Evolutionary conservation across 140 eudicot species (phyloP).

Genomic region (Flaveria floridana): DNA sequence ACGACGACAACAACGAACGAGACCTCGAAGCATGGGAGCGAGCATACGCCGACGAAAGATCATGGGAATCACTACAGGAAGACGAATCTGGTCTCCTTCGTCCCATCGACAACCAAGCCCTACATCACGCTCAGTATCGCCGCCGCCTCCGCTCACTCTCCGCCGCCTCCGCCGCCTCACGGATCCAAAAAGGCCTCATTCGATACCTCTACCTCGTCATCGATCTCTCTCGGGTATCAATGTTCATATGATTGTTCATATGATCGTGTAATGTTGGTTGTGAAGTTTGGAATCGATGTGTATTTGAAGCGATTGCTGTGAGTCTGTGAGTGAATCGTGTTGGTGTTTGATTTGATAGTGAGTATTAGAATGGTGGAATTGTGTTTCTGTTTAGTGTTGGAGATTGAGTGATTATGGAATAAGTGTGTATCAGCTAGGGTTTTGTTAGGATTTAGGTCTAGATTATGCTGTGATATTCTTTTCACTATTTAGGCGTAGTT

Average conservation of each 20-base stretch:
- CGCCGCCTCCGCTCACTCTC: conserved; percentile 73
- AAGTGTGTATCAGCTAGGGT: conserved; percentile 23
- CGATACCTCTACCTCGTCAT: conserved; percentile 74
- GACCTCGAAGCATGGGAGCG: conserved; percentile 89
- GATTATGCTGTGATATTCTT: background rate
- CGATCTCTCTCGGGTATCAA: conserved; percentile 80
- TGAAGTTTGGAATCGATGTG: too few species aligned
- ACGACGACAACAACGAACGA: conserved; percentile 47
- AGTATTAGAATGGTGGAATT: background rate
- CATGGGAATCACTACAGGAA: conserved; percentile 97
- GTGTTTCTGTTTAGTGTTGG: background rate
- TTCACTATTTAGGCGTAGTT: background rate
- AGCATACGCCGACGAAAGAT: conserved; percentile 90
- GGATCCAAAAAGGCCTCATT: conserved; percentile 91
- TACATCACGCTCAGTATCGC: conserved; percentile 89
- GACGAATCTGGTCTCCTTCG: conserved; percentile 94
- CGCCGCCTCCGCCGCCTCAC: conserved; percentile 48
- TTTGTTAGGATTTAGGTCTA: conserved; percentile 4
- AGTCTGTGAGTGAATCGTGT: too few species aligned
- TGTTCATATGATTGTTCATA: too few species aligned
- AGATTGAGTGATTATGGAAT: background rate
- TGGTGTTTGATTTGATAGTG: background rate
- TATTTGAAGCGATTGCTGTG: too few species aligned
- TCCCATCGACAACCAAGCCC: conserved; percentile 75
- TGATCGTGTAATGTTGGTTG: too few species aligned